Conservation (phyloP, 1,139 yeast genomes). For the Eremothecium gossypii region DNA sequence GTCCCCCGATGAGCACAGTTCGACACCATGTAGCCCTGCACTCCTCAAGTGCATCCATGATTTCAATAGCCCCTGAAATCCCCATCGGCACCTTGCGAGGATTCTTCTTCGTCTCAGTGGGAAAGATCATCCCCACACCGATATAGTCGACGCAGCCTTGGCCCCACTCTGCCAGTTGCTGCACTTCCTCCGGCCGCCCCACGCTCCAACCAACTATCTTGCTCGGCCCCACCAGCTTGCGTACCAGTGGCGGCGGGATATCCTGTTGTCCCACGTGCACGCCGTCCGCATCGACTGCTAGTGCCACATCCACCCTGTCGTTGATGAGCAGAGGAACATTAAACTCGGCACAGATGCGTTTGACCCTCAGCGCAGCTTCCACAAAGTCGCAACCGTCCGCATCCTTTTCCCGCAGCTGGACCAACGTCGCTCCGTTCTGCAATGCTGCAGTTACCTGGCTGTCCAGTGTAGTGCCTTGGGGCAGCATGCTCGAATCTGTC, state of each 20-base stretch:
- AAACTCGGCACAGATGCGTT: constrained; percentile 46
- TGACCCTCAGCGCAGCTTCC: constrained; percentile 50
- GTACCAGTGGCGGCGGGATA: constrained; percentile 55
- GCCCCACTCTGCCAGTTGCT: constrained; percentile 42
- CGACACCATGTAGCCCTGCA: constrained; percentile 35
- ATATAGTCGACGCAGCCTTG: constrained; percentile 59
- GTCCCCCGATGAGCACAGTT: constrained; percentile 82
- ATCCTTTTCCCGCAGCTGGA: constrained; percentile 77
- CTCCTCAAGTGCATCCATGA: constrained; percentile 42
- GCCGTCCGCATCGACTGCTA: constrained; percentile 86
- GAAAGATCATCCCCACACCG: constrained; percentile 78
- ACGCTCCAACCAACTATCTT: constrained; percentile 80
- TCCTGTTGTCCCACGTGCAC: constrained; percentile 94
- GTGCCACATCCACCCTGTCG: constrained; percentile 81
- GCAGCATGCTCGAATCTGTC: constrained; percentile 73
- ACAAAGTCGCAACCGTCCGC: constrained; percentile 63
- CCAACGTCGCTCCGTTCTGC: constrained; percentile 64
- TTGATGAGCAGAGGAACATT: constrained; percentile 77
- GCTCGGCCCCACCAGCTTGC: constrained; percentile 58
- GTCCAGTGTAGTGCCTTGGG: constrained; percentile 48
- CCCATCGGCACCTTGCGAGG: constrained; percentile 48
- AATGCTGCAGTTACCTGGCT: constrained; percentile 56
- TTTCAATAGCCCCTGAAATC: constrained; percentile 51
- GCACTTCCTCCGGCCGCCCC: constrained; percentile 49
- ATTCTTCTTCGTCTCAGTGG: constrained; percentile 66